These are phyloP conservation scores for Auricularia sp. DNA, from an alignment of 768 basidiomycete species.

Conservation along the genomic window DNA sequence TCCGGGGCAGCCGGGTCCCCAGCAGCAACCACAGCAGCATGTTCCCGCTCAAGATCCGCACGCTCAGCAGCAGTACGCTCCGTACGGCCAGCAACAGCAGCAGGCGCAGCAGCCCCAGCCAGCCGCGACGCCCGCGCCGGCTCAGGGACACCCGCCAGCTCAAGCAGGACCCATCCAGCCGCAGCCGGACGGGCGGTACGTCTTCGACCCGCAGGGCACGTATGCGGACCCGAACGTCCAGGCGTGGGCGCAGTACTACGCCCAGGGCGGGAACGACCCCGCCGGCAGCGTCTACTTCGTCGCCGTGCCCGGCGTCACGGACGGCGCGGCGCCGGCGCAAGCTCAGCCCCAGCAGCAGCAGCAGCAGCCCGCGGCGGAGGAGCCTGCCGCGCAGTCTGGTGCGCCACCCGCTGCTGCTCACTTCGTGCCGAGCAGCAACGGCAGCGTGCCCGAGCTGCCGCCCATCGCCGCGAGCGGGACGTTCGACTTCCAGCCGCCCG, in stretches of 20 bases:
- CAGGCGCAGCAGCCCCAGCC: conserved; percentile 7
- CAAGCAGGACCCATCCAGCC: conserved; percentile 8
- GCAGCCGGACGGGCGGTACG: conserved; percentile 37
- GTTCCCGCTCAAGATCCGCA: not conserved
- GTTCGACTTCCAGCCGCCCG: too few relatives aligned
- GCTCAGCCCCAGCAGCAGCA: conserved; percentile 8
- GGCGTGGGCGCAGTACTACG: conserved; percentile 81
- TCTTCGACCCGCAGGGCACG: conserved; percentile 52
- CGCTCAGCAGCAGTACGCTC: conserved; percentile 5
- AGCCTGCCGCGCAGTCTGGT: too few relatives aligned
- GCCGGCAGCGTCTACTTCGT: conserved; percentile 76
- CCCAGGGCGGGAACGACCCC: conserved; percentile 61
- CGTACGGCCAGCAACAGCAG: not conserved
- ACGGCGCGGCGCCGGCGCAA: conserved; percentile 16
- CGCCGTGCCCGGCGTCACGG: conserved; percentile 64
- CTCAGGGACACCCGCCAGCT: not conserved
- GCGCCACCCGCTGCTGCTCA: too few relatives aligned
- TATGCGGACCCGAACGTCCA: conserved; percentile 76
- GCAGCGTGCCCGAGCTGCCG: too few relatives aligned
- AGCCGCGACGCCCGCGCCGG: conserved; percentile 4
- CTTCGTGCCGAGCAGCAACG: too few relatives aligned
- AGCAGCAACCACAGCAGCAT: too few relatives aligned
- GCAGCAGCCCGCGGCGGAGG: not conserved
- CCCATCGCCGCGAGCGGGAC: too few relatives aligned
- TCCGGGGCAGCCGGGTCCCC: too few relatives aligned